phyloP scores from a whole-genome alignment of 164 flowering plant genomes.

The Vitis rupestris region DNA sequence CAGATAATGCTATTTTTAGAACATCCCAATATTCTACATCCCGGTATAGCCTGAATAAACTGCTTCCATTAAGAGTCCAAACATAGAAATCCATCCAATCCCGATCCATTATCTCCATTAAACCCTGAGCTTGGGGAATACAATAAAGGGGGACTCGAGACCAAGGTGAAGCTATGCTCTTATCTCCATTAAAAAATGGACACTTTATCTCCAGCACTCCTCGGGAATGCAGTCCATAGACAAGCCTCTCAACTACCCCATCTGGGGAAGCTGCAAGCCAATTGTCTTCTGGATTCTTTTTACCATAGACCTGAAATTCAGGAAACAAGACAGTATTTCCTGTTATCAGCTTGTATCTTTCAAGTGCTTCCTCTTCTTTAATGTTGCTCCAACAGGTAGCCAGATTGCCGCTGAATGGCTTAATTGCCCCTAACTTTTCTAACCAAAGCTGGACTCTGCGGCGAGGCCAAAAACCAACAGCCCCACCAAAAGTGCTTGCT shows the following conservation, averaged over 20 bases:
- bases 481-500: slow-evolving; percentile 64
- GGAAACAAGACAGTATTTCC: slow-evolving; percentile 42
- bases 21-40: slow-evolving; percentile 6
- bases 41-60: no score
- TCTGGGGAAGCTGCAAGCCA: slow-evolving; percentile 82
- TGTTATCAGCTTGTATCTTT: slow-evolving; percentile 55
- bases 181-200: slow-evolving; percentile 5
- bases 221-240: no score
- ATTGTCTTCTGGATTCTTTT: slow-evolving; percentile 30
- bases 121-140: no score
- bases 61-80: no score
- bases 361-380: slow-evolving; percentile 64
- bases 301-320: slow-evolving; percentile 43
- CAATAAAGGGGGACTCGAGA: not conserved
- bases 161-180: slow-evolving; percentile 8
- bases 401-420: slow-evolving; percentile 51
- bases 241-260: slow-evolving; percentile 28
- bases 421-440: slow-evolving; percentile 59
- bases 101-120: no score
- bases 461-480: slow-evolving; percentile 60
- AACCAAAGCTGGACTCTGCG: slow-evolving; percentile 65
- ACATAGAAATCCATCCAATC: not conserved
- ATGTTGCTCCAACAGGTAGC: slow-evolving; percentile 63
- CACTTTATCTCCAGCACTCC: slow-evolving; percentile 2
- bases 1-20: no score